Percentiles rank a stretch among this genome's conserved stretches.
Evolutionary conservation across 2,329 filamentous ascomycete species (phyloP).

Genomic region (Arachnomyces sp.): DNA sequence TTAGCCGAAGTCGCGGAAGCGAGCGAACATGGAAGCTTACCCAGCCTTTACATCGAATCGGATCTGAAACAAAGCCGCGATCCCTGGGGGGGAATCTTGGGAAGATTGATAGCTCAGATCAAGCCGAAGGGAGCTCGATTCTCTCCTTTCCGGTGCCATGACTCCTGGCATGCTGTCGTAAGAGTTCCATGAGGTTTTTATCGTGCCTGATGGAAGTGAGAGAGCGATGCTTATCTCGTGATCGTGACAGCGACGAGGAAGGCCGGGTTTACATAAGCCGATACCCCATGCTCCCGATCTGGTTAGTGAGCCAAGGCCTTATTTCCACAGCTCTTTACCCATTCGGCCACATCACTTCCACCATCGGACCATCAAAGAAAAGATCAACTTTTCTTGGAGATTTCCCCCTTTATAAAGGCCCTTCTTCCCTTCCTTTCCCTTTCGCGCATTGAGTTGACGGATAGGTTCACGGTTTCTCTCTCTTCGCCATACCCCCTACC

Average conservation of each 20-base stretch:
- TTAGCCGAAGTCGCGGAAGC: slow-evolving; percentile 4
- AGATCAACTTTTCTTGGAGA: no score
- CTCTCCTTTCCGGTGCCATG: slow-evolving; percentile 13
- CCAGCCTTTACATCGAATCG: slow-evolving; percentile 88
- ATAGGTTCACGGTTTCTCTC: not conserved
- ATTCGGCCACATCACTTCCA: not conserved
- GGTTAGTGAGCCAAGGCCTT: not conserved
- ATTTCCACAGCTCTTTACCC: not conserved
- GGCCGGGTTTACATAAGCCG: no score
- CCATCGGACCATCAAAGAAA: not conserved
- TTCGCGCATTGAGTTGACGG: not conserved
- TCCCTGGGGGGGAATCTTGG: slow-evolving; percentile 36
- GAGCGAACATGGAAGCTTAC: slow-evolving; percentile 39
- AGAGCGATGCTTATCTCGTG: not conserved
- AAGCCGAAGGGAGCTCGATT: slow-evolving; percentile 20
- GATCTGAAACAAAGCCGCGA: slow-evolving; percentile 79
- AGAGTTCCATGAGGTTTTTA: not conserved
- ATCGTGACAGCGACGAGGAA: not conserved
- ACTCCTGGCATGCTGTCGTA: not conserved
- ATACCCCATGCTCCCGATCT: not conserved
- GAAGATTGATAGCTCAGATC: slow-evolving; percentile 25
- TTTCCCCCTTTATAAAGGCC: no score
- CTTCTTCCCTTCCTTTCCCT: not conserved
- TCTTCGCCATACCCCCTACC: not conserved
- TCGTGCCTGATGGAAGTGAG: not conserved